Evolutionary conservation across 1,139 yeast species (phyloP).

Genomic region (Blastobotrys petasosporus): DNA sequence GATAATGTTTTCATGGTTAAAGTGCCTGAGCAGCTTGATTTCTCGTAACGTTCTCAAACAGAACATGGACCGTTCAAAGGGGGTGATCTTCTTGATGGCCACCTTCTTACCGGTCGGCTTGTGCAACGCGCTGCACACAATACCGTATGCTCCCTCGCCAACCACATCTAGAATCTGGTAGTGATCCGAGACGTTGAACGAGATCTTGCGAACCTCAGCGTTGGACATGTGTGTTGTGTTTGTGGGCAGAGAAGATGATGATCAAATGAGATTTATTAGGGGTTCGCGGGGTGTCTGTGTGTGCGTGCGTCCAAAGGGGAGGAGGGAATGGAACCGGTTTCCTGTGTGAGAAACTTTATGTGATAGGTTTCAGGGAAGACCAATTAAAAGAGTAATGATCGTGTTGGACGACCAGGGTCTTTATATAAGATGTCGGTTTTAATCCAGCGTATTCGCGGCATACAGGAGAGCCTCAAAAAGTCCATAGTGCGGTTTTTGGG

Average conservation of each 20-base stretch:
- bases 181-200: conserved; percentile 83
- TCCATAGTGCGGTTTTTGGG: too few species aligned
- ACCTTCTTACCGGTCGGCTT: conserved; percentile 84
- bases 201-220: conserved; percentile 43
- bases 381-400: too few species aligned
- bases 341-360: too few species aligned
- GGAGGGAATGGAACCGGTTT: background rate
- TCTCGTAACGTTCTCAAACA: conserved; percentile 88
- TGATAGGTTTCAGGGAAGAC: too few species aligned
- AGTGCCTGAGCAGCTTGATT: conserved; percentile 78
- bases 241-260: background rate
- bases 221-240: conserved; percentile 2
- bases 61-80: conserved; percentile 88
- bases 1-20: conserved; percentile 86
- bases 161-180: conserved; percentile 79
- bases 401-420: too few species aligned
- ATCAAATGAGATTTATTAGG: conserved; percentile 2
- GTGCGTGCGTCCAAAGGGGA: background rate
- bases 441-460: background rate
- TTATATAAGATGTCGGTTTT: background rate
- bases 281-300: background rate
- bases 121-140: conserved; percentile 89
- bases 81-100: conserved; percentile 91
- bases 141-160: conserved; percentile 98
- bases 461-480: background rate